Conservation (phyloP, 2,329 filamentous ascomycete species). For the Simplicillium sp. region DNA sequence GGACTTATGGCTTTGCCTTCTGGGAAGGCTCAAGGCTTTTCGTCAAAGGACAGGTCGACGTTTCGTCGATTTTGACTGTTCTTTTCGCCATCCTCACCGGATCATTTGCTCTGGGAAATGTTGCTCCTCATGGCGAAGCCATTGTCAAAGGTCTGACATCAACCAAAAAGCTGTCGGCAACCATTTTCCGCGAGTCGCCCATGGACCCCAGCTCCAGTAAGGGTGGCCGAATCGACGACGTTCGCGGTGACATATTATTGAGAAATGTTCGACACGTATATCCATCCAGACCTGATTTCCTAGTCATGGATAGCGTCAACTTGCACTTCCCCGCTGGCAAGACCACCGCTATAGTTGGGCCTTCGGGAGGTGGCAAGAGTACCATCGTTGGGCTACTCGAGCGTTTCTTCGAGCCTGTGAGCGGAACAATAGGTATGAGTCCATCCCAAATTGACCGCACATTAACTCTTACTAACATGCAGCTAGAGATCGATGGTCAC, state of each 20-base stretch:
- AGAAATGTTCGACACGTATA: constrained; percentile 55
- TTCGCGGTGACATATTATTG: constrained; percentile 21
- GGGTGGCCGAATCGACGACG: background rate
- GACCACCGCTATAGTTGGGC: constrained; percentile 58
- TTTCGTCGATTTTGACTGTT: background rate
- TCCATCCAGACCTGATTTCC: constrained; percentile 46
- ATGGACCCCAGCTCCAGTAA: background rate
- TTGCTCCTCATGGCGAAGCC: background rate
- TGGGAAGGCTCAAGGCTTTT: background rate
- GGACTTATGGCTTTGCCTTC: background rate
- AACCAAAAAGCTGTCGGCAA: no score
- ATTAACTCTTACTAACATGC: no score
- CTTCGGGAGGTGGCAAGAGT: constrained; percentile 58
- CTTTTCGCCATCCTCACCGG: background rate
- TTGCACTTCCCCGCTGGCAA: constrained; percentile 47
- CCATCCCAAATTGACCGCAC: no score
- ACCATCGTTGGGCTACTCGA: constrained; percentile 59
- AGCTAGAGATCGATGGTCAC: constrained; percentile 17
- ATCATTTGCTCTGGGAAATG: background rate
- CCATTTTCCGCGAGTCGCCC: background rate
- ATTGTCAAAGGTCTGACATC: no score
- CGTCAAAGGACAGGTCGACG: background rate
- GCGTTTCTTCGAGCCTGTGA: constrained; percentile 44
- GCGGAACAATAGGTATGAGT: constrained; percentile 36
- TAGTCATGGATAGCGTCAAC: constrained; percentile 44